Evolutionary conservation across 768 basidiomycete genomes (phyloP).

Genomic region (Leccinum obscurum): DNA sequence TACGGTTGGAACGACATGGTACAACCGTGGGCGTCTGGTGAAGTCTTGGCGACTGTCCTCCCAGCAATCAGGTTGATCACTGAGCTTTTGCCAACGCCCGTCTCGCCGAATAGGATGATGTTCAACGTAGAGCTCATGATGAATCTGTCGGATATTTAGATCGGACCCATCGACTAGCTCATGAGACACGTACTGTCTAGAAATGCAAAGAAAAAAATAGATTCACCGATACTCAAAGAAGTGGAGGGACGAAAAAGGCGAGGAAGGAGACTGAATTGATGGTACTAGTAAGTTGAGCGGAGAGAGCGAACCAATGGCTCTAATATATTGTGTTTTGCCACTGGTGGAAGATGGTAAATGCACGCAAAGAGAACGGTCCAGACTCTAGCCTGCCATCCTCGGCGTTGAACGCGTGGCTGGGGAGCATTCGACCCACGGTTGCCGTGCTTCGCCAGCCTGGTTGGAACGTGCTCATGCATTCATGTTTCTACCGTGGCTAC

Average conservation of each 20-base stretch:
- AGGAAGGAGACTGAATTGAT: background rate
- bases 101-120: slow-evolving; percentile 46
- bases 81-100: slow-evolving; percentile 39
- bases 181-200: slow-evolving; percentile 13
- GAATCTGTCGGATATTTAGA: slow-evolving; percentile 19
- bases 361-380: slow-evolving; percentile 4
- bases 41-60: slow-evolving; percentile 21
- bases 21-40: slow-evolving; percentile 34
- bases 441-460: slow-evolving; percentile 8
- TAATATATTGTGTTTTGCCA: slow-evolving; percentile 19
- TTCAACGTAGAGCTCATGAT: slow-evolving; percentile 31
- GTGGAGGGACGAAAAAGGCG: background rate
- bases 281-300: slow-evolving; percentile 1
- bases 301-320: background rate
- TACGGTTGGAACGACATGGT: slow-evolving; percentile 38
- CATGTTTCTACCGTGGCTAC: slow-evolving; percentile 7
- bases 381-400: slow-evolving; percentile 11
- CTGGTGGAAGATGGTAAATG: background rate
- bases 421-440: slow-evolving; percentile 18
- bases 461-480: slow-evolving; percentile 14
- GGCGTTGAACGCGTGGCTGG: slow-evolving; percentile 20
- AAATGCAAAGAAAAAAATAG: background rate
- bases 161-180: slow-evolving; percentile 12
- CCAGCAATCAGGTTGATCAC: slow-evolving; percentile 37
- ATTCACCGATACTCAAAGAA: background rate